Evolutionary conservation across 2,329 filamentous ascomycete species (phyloP).

Genomic region (Fulvia fulva): DNA sequence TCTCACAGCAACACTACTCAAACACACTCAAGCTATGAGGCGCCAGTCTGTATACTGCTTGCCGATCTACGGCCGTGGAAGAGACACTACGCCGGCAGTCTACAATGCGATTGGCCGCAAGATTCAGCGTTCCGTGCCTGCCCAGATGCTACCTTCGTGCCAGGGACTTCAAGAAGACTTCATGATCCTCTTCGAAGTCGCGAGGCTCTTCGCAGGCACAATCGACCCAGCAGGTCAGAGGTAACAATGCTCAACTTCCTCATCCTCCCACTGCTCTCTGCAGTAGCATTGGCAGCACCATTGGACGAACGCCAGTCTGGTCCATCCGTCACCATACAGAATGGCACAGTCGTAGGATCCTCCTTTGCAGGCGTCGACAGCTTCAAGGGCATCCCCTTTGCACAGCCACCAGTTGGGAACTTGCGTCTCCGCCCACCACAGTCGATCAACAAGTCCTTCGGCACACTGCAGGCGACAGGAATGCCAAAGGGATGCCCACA

Average conservation of each 20-base stretch:
- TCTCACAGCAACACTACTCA: no score
- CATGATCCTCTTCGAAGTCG: no score
- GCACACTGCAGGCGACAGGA: conserved; percentile 58
- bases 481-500: conserved; percentile 65
- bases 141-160: neutral
- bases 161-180: neutral
- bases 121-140: neutral
- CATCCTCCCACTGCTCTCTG: conserved; percentile 9
- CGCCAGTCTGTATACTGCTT: neutral
- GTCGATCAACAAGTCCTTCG: conserved; percentile 54
- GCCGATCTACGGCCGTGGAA: neutral
- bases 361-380: conserved; percentile 53
- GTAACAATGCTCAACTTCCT: neutral
- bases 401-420: conserved; percentile 62
- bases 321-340: conserved; percentile 41
- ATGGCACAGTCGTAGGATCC: conserved; percentile 55
- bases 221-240: neutral
- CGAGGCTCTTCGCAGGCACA: neutral
- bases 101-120: neutral
- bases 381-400: conserved; percentile 73
- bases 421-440: conserved; percentile 68
- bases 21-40: no score
- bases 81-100: neutral
- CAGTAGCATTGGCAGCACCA: conserved; percentile 12
- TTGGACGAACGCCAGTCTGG: conserved; percentile 17